phyloP scores from a whole-genome alignment of 116 monocot species.

The Zostera marina region DNA sequence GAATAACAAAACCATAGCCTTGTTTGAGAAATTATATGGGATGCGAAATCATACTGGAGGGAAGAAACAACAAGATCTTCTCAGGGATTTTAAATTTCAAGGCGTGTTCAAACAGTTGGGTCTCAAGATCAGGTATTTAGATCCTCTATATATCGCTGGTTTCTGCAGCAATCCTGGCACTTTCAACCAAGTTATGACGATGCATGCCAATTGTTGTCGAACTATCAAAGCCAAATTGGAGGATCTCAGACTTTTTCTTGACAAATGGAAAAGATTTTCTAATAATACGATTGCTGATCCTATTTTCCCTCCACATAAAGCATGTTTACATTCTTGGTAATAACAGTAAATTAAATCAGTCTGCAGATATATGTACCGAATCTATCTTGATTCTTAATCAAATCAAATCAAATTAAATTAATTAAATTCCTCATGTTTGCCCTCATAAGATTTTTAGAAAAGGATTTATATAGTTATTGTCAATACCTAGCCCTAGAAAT shows the following conservation, averaged over 20 bases:
- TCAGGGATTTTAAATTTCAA: not conserved
- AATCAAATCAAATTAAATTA: no score
- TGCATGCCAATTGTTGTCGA: constrained; percentile 13
- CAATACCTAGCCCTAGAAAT: no score
- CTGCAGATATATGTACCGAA: no score
- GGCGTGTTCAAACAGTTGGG: constrained; percentile 3
- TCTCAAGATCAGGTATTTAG: constrained; percentile 8
- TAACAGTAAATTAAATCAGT: not conserved
- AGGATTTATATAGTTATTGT: no score
- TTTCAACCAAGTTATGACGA: not conserved
- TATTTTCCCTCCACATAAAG: constrained; percentile 16
- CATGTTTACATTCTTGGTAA: constrained; percentile 12
- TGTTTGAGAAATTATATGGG: constrained; percentile 39
- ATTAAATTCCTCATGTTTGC: no score
- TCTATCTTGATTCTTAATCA: no score
- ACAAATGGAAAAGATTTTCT: constrained; percentile 6
- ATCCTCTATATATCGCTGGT: not conserved
- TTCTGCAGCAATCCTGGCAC: constrained; percentile 3
- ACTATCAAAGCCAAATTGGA: constrained; percentile 7
- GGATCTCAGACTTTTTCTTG: constrained; percentile 5
- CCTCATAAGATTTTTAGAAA: no score
- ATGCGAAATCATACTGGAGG: constrained; percentile 16
- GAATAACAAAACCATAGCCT: constrained; percentile 28
- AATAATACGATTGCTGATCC: not conserved
- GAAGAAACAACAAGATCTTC: constrained; percentile 17